Conservation (phyloP, 2,329 filamentous ascomycete genomes). For the Lasiodiplodia sp. region DNA sequence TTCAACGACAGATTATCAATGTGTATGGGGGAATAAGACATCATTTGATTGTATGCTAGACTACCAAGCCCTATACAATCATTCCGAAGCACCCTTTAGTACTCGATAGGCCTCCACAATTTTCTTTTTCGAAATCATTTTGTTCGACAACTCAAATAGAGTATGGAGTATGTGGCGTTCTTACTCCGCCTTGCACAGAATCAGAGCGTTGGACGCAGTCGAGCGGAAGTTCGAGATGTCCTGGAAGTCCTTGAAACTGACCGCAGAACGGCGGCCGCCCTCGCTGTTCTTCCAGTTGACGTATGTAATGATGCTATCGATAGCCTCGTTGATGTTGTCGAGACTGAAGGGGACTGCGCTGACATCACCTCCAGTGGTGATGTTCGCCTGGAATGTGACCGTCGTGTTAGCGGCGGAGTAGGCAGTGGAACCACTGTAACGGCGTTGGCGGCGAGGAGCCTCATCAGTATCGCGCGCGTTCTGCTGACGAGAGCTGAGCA, state of each 20-base stretch:
- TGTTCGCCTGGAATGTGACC: conserved; percentile 12
- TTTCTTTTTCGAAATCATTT: neutral
- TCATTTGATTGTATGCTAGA: neutral
- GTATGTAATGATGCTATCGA: conserved; percentile 6
- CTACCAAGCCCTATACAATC: neutral
- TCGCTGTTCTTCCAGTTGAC: conserved; percentile 22
- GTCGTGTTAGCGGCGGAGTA: neutral
- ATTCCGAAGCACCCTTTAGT: neutral
- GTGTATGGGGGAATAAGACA: neutral
- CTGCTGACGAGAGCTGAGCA: neutral
- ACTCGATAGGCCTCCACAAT: neutral
- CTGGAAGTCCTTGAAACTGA: conserved; percentile 8
- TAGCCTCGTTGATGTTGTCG: conserved; percentile 5
- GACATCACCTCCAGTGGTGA: neutral
- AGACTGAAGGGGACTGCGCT: conserved; percentile 1
- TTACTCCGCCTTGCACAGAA: conserved; percentile 4
- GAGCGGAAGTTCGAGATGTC: conserved; percentile 21
- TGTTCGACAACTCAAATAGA: neutral
- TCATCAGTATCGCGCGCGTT: neutral
- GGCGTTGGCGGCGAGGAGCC: neutral
- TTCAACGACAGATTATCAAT: neutral
- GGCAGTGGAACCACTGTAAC: neutral
- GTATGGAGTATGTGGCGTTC: neutral
- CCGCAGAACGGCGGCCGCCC: neutral
- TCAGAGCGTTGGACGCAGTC: neutral